Conservation (phyloP, 331 rosid species). For the Cydonia oblonga region DNA sequence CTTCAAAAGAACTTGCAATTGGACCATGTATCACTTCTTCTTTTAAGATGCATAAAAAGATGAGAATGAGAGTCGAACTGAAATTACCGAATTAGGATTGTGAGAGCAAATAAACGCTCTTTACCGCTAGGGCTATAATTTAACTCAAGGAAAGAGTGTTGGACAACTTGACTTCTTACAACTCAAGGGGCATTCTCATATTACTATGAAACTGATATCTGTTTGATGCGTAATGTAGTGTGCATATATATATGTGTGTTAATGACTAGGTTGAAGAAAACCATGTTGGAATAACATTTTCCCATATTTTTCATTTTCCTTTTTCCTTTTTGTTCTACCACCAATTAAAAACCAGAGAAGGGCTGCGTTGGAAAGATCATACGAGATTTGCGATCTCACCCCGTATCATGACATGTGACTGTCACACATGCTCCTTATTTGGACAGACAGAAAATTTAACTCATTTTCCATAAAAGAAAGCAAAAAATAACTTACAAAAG, state of each 20-base stretch:
- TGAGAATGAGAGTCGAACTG: background rate
- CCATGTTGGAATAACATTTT: background rate
- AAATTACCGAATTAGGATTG: no score
- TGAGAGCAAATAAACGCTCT: no score
- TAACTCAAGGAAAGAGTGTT: background rate
- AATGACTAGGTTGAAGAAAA: no score
- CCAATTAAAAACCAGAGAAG: background rate
- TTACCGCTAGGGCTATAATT: background rate
- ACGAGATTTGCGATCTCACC: background rate
- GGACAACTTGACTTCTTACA: background rate
- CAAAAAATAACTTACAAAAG: background rate
- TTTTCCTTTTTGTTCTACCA: background rate
- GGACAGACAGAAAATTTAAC: constrained; percentile 1
- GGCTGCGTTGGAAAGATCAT: background rate
- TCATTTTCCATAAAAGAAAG: background rate
- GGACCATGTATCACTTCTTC: background rate
- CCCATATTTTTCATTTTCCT: background rate
- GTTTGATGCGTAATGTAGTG: no score
- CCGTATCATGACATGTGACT: constrained; percentile 19
- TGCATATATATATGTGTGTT: no score
- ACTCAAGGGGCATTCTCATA: background rate
- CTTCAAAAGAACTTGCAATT: background rate
- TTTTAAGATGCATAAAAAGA: background rate
- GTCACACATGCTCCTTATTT: constrained; percentile 15
- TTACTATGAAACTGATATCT: background rate